Evolutionary conservation across 495 filamentous ascomycete species (phyloP).

Genomic region (Gamarada debralockiae): DNA sequence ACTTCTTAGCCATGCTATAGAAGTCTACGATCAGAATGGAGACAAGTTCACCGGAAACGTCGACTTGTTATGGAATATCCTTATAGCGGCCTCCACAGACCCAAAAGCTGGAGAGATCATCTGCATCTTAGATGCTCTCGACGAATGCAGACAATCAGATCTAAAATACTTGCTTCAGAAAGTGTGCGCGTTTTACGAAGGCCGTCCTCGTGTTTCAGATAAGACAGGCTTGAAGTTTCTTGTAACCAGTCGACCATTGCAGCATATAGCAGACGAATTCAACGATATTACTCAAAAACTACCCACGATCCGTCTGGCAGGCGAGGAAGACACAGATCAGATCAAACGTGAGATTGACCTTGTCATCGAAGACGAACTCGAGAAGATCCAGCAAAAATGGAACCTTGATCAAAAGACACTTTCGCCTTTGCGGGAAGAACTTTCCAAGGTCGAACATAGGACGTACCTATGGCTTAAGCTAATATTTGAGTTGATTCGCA

Average conservation of each 20-base stretch:
- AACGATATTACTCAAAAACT: slow-evolving; percentile 19
- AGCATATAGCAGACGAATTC: slow-evolving; percentile 33
- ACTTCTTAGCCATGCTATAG: slow-evolving; percentile 30
- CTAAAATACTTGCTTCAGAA: slow-evolving; percentile 10
- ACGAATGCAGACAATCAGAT: slow-evolving; percentile 30
- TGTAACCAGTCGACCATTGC: slow-evolving; percentile 45
- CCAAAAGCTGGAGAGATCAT: slow-evolving; percentile 40
- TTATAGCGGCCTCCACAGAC: slow-evolving; percentile 30
- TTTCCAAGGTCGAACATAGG: slow-evolving; percentile 27
- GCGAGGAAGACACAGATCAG: slow-evolving; percentile 33
- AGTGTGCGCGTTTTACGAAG: slow-evolving; percentile 4
- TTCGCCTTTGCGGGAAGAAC: slow-evolving; percentile 20
- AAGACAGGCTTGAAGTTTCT: slow-evolving; percentile 37
- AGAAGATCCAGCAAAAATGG: slow-evolving; percentile 20
- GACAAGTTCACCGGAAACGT: slow-evolving; percentile 25
- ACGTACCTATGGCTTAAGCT: slow-evolving; percentile 38
- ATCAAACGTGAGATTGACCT: slow-evolving; percentile 41
- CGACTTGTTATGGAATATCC: slow-evolving; percentile 39
- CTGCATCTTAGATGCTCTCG: slow-evolving; percentile 47
- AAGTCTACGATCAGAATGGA: slow-evolving; percentile 22
- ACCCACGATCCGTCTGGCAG: slow-evolving; percentile 28
- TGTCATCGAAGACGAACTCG: slow-evolving; percentile 32
- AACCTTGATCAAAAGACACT: slow-evolving; percentile 20
- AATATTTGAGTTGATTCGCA: slow-evolving; percentile 27
- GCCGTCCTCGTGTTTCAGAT: slow-evolving; percentile 9